Evolutionary conservation across 208 protist genomes (phyloP).

Genomic region (Trypanosoma cruzi): DNA sequence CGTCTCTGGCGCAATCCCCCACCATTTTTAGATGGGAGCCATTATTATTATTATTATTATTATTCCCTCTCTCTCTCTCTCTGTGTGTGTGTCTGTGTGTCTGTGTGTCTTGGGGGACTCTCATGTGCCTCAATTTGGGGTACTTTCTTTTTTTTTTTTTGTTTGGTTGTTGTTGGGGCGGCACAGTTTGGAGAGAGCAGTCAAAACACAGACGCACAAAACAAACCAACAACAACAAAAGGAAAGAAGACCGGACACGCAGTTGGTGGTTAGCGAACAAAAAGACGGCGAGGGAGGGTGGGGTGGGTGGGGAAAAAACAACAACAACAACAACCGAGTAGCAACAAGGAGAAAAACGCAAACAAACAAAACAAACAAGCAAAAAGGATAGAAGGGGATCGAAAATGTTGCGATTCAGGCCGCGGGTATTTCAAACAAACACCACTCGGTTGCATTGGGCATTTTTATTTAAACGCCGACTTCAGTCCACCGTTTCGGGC

Average conservation of each 20-base stretch:
- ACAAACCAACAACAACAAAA: no score
- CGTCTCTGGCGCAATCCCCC: no score
- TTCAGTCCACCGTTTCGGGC: background rate
- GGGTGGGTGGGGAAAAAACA: background rate
- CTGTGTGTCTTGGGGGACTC: background rate
- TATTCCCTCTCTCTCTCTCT: background rate
- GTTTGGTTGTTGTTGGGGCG: background rate
- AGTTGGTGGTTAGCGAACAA: no score
- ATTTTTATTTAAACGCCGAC: slow-evolving; percentile 2
- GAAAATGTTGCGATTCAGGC: slow-evolving; percentile 28
- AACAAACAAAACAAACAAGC: slow-evolving; percentile 3
- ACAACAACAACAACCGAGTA: background rate
- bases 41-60: no score
- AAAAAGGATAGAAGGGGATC: slow-evolving; percentile 2
- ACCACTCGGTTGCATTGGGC: background rate
- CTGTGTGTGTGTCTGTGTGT: background rate
- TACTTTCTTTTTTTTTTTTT: slow-evolving; percentile 6
- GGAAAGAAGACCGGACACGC: no score
- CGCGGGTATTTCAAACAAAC: slow-evolving; percentile 12
- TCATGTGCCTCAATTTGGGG: background rate
- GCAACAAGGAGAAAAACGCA: no score
- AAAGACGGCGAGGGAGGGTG: no score
- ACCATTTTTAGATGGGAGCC: no score
- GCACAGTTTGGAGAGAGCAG: background rate
- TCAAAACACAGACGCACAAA: no score